Base-by-base conservation (phyloP, 345 rosid genomes). In the Camelina neglecta region DNA sequence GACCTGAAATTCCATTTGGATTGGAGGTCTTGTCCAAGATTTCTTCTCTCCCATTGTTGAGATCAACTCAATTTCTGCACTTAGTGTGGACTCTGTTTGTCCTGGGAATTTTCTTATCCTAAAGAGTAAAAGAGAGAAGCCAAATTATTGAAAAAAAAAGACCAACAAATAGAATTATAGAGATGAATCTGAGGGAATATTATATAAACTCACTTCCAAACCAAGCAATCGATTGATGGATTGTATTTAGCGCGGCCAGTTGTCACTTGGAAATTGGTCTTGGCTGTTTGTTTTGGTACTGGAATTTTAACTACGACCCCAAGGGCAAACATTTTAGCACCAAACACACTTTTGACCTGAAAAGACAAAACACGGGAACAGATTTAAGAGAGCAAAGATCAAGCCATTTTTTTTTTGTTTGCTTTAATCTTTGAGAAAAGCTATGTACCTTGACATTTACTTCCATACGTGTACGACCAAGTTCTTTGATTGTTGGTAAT, bases 1-100 rank as follows among this genome's bases (percentile, higher is more conserved):
- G 74, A 92, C 97, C 96, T 96, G 98, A 74, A 96, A 96, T 75
- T 96, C 99, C 98, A 93, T 96, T 81, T 96, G 98, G 75, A 96
- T 93, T 8, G 98, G 99, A 64, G 99, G 99, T 74, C 89, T 87
- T 58, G 98, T 96, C 91, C 92, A 89, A 65, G 98, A 87, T 84
- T 91, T 93, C 88, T 96, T 96, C 70, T 96, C 99, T 44, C 86
- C 64, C 85, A 96, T 91, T 8, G 98, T 96, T 44, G 98, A 91
- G 72, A 96, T 96, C 84, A 96, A 81, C 83, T 93, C 99, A 60
- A 96, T 87, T 77, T 96, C 97, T 67, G 98, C 98, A 79, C 99
- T 96, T 90, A 90, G 81, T 67, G 95, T 93, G 9, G 99, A 87
- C 80, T 96, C 99, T 54, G 99, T 93, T 80, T 96, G 99, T 56